Evolutionary conservation across 768 basidiomycete species (phyloP), one percentile per base, ranked within the genome.

Genomic region (Lactifluus volemus): DNA sequence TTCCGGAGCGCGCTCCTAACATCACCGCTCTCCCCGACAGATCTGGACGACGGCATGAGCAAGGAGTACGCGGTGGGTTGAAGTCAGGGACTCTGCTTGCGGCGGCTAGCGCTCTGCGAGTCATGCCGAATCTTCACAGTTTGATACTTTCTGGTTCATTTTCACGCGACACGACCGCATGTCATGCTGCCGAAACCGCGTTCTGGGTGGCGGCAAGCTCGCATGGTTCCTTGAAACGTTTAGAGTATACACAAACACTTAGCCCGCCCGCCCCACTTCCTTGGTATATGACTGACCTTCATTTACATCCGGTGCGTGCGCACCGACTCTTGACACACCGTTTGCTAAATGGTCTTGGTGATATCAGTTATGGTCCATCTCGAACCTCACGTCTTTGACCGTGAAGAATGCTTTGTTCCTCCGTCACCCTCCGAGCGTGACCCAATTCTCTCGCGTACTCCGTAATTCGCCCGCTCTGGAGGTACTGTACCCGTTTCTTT

Each of bases 381-480:
- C 51, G 19, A 49, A 54, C 14, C 45, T 55, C 5, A 60, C 59
- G 3, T 48, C 48, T 17, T 45, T 55, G 6, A 60, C 52, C 36
- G 52, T 60, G n/a, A 54, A 29, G 38, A 34, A 55, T 17, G 47
- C 53, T 10, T 42, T 36, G 11, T 60, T 55, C 36, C 48, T 60
- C 29, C 25, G 45, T 34, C 45, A 60, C 39, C 32, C 36, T 12
- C 45, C 36, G 21, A 60, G 53, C 44, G 52, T 59, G 19, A 19
- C 39, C 19, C 44, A 53, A 25, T 54, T 60, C 25, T 47, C 59
- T 14, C 48, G 53, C 2, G 45, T 54, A 8, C 32, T 60, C 17
- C 25, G n/a, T 15, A 48, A 36, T 25, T 60, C 59, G 5, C 47
- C 47, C 8, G 42, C 45, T 21, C 53, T 54, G 3, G 59, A 54